phyloP scores from a whole-genome alignment of 352 stramenopile species.

The Blastocystis hominis region DNA sequence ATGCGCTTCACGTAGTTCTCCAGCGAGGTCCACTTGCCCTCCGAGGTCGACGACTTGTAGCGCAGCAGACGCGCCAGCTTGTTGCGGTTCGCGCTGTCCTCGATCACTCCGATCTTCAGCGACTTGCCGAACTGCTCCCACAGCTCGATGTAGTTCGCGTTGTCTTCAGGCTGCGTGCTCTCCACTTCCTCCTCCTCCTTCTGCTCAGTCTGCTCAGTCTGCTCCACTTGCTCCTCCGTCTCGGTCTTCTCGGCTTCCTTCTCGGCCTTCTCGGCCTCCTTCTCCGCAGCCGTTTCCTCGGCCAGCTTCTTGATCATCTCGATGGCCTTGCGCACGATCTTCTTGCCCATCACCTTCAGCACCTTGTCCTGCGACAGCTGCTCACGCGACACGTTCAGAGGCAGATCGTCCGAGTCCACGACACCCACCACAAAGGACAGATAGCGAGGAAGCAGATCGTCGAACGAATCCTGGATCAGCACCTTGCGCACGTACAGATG shows the following conservation, averaged over 20 bases:
- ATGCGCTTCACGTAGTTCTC: slow-evolving; percentile 91
- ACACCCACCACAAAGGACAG: slow-evolving; percentile 97
- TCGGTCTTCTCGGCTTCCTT: slow-evolving; percentile 64
- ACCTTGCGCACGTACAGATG: slow-evolving; percentile 97
- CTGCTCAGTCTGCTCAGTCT: slow-evolving; percentile 40
- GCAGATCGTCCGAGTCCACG: slow-evolving; percentile 95
- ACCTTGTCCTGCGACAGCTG: slow-evolving; percentile 97
- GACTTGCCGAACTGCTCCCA: slow-evolving; percentile 93
- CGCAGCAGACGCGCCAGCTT: too few species aligned
- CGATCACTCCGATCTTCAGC: slow-evolving; percentile 96
- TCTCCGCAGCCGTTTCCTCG: slow-evolving; percentile 63
- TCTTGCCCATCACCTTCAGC: too few species aligned
- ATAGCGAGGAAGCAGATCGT: slow-evolving; percentile 92
- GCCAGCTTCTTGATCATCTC: slow-evolving; percentile 91
- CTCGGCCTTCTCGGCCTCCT: too few species aligned
- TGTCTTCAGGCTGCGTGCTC: slow-evolving; percentile 64
- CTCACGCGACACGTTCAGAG: slow-evolving; percentile 97
- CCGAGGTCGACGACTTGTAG: slow-evolving; percentile 85
- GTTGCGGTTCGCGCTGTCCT: too few species aligned
- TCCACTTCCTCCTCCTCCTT: too few species aligned
- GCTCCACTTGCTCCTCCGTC: slow-evolving; percentile 67
- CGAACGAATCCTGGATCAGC: slow-evolving; percentile 92
- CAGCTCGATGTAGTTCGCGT: slow-evolving; percentile 87
- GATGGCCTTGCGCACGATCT: slow-evolving; percentile 95
- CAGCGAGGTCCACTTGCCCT: slow-evolving; percentile 80